Base-by-base conservation (phyloP, 352 stramenopile species). In the Hyphochytrium catenoides region DNA sequence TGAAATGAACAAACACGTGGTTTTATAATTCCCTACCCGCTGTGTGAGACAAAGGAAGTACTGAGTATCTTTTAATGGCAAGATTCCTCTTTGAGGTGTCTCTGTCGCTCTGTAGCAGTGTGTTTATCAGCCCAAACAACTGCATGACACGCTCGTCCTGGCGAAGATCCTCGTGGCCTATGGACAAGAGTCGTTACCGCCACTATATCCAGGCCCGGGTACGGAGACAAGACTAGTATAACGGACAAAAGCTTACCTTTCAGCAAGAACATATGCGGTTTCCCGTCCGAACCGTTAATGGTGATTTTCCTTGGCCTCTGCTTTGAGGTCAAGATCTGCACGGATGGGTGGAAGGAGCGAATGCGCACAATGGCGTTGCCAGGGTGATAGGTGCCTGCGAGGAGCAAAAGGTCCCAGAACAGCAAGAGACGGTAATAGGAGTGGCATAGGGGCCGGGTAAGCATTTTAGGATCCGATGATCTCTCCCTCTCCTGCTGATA, bases 81-180 rank as follows among this genome's bases (percentile, higher is more conserved):
- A 99, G 53, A 47, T 98, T 94, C 26, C 93, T 84, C 47, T 96
- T 96, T 41, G 79, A 92, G 11, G 91, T 98, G 51, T 92, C 66
- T 34, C 78, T 72, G 53, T 99, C 91, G 50, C 95, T 94, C 25
- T 83, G 76, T 23, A 99, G 57, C 36, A 99, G 65, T 11, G 86
- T 93, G 72, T 99, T 99, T 31, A 99, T 93, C 18, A 99, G 71
- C 8, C 91, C 93, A 51, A 99, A 99, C 9, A 99, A 64, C 61
- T 99, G 94, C 93, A 99, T 99, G 9, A 99, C 92, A 39, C 92
- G 72, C 59, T 99, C 94, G 53, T 99, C 94, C 60, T 99, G 93
- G 11, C 93, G 61, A 31, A 99, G 58, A 70, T 99, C 94, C 57
- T 99, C 94, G 53, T 99, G 90, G 3, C 92, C 94, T n/a, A n/a